Conservation (phyloP, 768 basidiomycete species). For the Amanita rimosa region DNA sequence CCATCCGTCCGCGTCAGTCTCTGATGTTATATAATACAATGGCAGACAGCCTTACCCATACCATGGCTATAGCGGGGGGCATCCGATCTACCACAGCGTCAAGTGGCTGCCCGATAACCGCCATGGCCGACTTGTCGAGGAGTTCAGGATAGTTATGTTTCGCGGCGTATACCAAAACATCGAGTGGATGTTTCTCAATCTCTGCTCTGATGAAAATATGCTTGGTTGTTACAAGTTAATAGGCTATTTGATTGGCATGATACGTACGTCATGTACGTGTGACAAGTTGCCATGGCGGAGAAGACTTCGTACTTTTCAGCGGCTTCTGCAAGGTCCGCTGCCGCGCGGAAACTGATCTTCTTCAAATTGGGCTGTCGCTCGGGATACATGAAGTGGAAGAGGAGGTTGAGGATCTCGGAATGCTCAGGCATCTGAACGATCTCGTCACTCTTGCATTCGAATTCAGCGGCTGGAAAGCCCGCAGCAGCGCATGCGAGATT, state of each 20-base stretch:
- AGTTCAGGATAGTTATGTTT: conserved; percentile 12
- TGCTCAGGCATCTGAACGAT: not conserved
- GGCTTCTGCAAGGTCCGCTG: conserved; percentile 12
- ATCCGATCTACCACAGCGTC: not conserved
- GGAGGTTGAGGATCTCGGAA: conserved; percentile 9
- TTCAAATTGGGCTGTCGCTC: conserved; percentile 12
- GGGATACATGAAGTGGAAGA: conserved; percentile 13
- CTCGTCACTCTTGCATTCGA: not conserved
- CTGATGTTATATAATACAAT: no score
- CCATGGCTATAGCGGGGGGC: not conserved
- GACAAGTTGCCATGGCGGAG: conserved; percentile 11
- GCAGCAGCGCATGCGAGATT: conserved; percentile 9
- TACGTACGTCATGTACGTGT: conserved; percentile 13
- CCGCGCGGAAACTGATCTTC: conserved; percentile 7
- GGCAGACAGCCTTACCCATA: not conserved
- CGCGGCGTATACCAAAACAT: conserved; percentile 12
- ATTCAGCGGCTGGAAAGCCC: conserved; percentile 8
- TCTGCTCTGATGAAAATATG: conserved; percentile 8
- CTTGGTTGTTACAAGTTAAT: not conserved
- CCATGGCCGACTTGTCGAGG: conserved; percentile 11
- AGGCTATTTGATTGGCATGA: no score
- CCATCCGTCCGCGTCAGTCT: not conserved
- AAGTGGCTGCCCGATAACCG: conserved; percentile 4
- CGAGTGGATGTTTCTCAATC: conserved; percentile 10
- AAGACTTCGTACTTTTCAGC: conserved; percentile 15